phyloP scores from a whole-genome alignment of 352 stramenopile genomes.

The Globisporangium recalcitrans region DNA sequence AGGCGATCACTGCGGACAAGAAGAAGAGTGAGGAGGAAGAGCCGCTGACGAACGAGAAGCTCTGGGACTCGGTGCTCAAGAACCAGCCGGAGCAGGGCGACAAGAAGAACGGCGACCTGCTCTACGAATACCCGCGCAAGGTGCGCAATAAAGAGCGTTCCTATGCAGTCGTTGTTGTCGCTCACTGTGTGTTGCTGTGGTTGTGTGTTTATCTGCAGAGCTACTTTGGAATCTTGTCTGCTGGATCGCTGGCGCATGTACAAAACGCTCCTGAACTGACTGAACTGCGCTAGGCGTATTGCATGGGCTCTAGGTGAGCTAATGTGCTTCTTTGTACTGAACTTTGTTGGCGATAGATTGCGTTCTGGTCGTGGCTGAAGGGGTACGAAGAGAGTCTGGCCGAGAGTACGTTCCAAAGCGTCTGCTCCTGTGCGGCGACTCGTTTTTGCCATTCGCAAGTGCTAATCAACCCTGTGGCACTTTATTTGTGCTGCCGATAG shows the following conservation, averaged over 20 bases:
- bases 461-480: neutral
- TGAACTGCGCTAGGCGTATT: neutral
- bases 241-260: conserved; percentile 75
- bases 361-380: conserved; percentile 87
- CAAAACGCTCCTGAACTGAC: conserved; percentile 11
- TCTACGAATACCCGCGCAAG: conserved; percentile 85
- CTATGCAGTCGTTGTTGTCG: neutral
- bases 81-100: conserved; percentile 50
- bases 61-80: conserved; percentile 66
- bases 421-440: neutral
- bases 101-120: conserved; percentile 53
- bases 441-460: neutral
- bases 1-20: conserved; percentile 16
- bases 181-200: neutral
- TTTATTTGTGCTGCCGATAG: too few relatives aligned
- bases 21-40: conserved; percentile 25
- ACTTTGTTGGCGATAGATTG: conserved; percentile 42
- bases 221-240: conserved; percentile 80
- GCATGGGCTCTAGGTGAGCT: neutral
- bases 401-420: conserved; percentile 46
- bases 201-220: conserved; percentile 23
- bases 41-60: conserved; percentile 58
- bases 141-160: conserved; percentile 16
- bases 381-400: conserved; percentile 82
- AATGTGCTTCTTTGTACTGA: neutral